These are phyloP conservation scores for Neurospora sp. DNA, from an alignment of 495 filamentous ascomycete genomes.

Conservation along the genomic window DNA sequence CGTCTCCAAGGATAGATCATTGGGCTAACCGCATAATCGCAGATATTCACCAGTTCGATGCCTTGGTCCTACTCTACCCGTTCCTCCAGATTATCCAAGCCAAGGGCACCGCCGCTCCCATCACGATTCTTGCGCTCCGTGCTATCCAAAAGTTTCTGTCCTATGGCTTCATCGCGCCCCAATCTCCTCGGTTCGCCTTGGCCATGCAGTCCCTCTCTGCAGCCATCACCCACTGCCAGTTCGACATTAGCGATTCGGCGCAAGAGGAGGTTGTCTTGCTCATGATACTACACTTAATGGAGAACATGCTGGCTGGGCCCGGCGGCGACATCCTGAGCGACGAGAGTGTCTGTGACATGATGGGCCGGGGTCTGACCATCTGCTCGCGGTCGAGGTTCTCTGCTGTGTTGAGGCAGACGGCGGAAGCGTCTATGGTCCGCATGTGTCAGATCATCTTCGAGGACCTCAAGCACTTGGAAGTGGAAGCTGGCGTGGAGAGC, in stretches of 20 bases:
- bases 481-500: constrained; percentile 51
- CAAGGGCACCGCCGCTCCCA: constrained; percentile 89
- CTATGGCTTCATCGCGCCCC: constrained; percentile 77
- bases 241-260: constrained; percentile 89
- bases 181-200: constrained; percentile 73
- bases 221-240: constrained; percentile 94
- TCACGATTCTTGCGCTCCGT: constrained; percentile 86
- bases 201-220: constrained; percentile 93
- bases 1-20: background rate
- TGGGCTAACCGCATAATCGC: constrained; percentile 9
- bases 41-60: constrained; percentile 87
- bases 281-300: constrained; percentile 94
- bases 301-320: constrained; percentile 88
- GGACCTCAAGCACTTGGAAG: constrained; percentile 76
- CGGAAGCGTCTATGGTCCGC: constrained; percentile 93
- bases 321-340: constrained; percentile 87
- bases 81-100: constrained; percentile 97
- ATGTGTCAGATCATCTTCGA: constrained; percentile 99
- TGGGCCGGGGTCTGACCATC: constrained; percentile 96
- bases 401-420: constrained; percentile 79
- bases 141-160: constrained; percentile 97
- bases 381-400: constrained; percentile 90
- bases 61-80: constrained; percentile 79
- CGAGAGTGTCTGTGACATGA: constrained; percentile 98
- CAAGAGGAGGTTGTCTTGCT: constrained; percentile 92